Conservation (phyloP, 139 green algal genomes). For the Tetradesmus lagerheimii region DNA sequence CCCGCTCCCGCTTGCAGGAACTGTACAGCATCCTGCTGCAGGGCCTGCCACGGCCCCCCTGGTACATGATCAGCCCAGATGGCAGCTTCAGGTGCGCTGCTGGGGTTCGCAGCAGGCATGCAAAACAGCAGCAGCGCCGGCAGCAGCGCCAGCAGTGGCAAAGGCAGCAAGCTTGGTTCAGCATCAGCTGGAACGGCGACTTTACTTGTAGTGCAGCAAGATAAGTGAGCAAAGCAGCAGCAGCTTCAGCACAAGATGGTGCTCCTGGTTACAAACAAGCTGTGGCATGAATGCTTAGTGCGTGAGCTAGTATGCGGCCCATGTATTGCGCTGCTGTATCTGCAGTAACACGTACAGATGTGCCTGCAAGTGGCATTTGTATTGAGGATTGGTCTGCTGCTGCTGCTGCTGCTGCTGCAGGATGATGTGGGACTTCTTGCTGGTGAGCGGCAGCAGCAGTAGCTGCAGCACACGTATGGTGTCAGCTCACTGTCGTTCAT, state of each 20-base stretch:
- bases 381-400: neutral
- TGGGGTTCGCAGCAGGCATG: too few relatives aligned
- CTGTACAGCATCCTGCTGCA: conserved; percentile 12
- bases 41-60: neutral
- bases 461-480: too few relatives aligned
- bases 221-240: too few relatives aligned
- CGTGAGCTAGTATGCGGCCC: too few relatives aligned
- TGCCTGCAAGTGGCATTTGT: too few relatives aligned
- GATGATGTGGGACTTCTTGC: neutral
- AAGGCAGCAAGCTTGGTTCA: too few relatives aligned
- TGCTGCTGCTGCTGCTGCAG: neutral
- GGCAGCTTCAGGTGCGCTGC: neutral
- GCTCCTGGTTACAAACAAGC: too few relatives aligned
- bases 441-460: neutral
- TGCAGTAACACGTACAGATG: too few relatives aligned
- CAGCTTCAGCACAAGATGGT: neutral
- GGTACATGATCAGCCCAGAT: conserved; percentile 39
- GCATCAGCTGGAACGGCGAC: too few relatives aligned
- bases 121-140: neutral
- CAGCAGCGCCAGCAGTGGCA: neutral
- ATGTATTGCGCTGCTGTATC: neutral
- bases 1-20: neutral
- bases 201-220: too few relatives aligned
- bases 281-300: neutral
- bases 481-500: too few relatives aligned